These are phyloP conservation scores for Flaveria trinervia DNA, from an alignment of 129 eudicot species.

Conservation along the genomic window DNA sequence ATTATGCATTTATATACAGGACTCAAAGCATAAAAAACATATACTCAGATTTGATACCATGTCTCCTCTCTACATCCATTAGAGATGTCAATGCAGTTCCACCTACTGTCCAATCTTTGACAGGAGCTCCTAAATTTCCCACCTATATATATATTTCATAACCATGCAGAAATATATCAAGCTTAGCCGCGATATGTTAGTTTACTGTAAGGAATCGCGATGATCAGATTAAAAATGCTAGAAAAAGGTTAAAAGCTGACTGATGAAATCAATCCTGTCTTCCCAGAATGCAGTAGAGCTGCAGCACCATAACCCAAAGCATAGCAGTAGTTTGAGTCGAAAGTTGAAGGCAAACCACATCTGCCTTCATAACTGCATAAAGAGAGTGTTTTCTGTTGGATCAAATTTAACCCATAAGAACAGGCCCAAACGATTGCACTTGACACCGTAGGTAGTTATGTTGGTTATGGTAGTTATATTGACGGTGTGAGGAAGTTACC, in stretches of 20 bases:
- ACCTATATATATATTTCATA: no score
- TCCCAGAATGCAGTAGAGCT: slow-evolving; percentile 81
- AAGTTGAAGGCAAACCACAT: slow-evolving; percentile 91
- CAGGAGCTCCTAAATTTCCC: slow-evolving; percentile 91
- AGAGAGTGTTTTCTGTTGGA: neutral
- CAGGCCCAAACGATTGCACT: no score
- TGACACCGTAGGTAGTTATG: no score
- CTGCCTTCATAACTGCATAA: slow-evolving; percentile 85
- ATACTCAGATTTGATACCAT: slow-evolving; percentile 46
- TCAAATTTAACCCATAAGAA: no score
- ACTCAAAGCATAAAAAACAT: neutral
- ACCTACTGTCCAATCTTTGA: slow-evolving; percentile 95
- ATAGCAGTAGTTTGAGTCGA: slow-evolving; percentile 89
- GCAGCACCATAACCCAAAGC: slow-evolving; percentile 98
- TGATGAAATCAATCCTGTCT: slow-evolving; percentile 93
- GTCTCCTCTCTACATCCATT: slow-evolving; percentile 99
- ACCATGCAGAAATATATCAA: neutral
- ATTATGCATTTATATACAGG: neutral
- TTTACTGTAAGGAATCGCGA: neutral
- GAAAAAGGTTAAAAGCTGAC: slow-evolving; percentile 35
- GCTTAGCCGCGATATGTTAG: neutral
- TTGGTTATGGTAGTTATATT: no score
- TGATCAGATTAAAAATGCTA: neutral
- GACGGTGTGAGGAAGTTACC: no score
- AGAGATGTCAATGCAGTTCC: slow-evolving; percentile 92